A percentile compares a stretch with the other conserved stretches of the same genome.
phyloP scores from a whole-genome alignment of 1,284 basidiomycete species.

The Sporisorium reilianum region DNA sequence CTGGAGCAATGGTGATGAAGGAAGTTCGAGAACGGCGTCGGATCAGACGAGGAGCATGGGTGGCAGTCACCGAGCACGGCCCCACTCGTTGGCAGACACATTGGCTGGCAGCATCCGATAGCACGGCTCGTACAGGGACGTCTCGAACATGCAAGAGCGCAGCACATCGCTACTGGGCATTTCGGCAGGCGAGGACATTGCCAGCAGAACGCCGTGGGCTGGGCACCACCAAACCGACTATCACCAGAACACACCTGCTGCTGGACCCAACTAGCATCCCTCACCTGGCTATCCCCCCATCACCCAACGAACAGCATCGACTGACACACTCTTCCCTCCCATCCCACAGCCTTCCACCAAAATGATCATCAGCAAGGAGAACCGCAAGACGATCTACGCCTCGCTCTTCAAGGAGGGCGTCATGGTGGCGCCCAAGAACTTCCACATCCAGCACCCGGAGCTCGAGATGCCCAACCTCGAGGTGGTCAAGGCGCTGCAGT shows the following conservation, averaged over 20 bases:
- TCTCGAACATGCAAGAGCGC: too few relatives aligned
- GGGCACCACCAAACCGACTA: neutral
- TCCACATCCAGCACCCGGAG: constrained; percentile 96
- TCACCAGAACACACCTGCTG: neutral
- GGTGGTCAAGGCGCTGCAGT: constrained; percentile 99
- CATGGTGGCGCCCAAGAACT: constrained; percentile 99
- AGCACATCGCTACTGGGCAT: too few relatives aligned
- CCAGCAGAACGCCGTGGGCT: neutral
- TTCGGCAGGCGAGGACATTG: too few relatives aligned
- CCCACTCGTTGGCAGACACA: too few relatives aligned
- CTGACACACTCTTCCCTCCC: neutral
- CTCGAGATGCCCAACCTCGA: constrained; percentile 96
- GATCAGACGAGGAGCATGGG: too few relatives aligned
- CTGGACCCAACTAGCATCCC: neutral
- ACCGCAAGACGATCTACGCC: constrained; percentile 69
- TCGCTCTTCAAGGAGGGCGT: constrained; percentile 76
- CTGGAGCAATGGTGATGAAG: too few relatives aligned
- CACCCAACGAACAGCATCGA: too few relatives aligned
- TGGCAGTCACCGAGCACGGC: too few relatives aligned
- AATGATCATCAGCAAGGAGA: constrained; percentile 69
- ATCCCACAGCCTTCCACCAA: constrained; percentile 13
- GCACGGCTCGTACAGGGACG: too few relatives aligned
- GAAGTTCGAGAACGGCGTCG: too few relatives aligned
- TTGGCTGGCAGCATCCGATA: too few relatives aligned
- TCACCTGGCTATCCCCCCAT: neutral